A percentile compares a stretch with the other conserved stretches of the same genome.
Evolutionary conservation across 1,284 basidiomycete species (phyloP).

Genomic region (Thecaphora thlaspeos): DNA sequence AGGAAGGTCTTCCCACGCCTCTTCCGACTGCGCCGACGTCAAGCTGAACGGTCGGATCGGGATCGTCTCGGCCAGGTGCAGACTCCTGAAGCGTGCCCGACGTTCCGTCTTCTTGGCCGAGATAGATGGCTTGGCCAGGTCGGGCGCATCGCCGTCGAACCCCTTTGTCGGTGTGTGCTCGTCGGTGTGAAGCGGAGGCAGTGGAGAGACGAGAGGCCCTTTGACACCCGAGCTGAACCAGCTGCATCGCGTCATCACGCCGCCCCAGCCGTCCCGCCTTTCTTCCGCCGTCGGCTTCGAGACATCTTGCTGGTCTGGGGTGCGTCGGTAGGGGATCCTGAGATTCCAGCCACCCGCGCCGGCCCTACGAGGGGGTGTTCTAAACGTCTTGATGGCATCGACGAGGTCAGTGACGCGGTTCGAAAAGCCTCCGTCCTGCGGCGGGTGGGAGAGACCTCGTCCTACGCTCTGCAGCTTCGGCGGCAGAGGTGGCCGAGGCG

Average conservation of each 20-base stretch:
- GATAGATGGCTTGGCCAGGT: neutral
- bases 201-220: constrained; percentile 19
- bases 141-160: neutral
- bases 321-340: neutral
- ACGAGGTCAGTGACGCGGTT: neutral
- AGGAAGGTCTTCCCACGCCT: constrained; percentile 29
- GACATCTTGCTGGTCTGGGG: too few relatives aligned
- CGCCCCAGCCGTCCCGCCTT: constrained; percentile 29
- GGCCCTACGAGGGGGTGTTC: neutral
- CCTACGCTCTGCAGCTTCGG: neutral
- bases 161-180: constrained; percentile 1
- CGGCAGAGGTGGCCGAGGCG: too few relatives aligned
- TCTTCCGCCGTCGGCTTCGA: too few relatives aligned
- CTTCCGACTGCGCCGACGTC: neutral
- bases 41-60: too few relatives aligned
- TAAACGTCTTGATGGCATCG: neutral
- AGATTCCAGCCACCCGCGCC: neutral
- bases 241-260: constrained; percentile 13
- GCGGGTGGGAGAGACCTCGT: neutral
- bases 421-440: too few relatives aligned
- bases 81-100: neutral
- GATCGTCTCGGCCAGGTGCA: neutral
- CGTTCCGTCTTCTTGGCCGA: neutral
- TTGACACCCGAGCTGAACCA: constrained; percentile 15
- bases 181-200: neutral